These are phyloP conservation scores for Exophiala xenobiotica DNA, from an alignment of 2,329 filamentous ascomycete genomes.

Conservation along the genomic window DNA sequence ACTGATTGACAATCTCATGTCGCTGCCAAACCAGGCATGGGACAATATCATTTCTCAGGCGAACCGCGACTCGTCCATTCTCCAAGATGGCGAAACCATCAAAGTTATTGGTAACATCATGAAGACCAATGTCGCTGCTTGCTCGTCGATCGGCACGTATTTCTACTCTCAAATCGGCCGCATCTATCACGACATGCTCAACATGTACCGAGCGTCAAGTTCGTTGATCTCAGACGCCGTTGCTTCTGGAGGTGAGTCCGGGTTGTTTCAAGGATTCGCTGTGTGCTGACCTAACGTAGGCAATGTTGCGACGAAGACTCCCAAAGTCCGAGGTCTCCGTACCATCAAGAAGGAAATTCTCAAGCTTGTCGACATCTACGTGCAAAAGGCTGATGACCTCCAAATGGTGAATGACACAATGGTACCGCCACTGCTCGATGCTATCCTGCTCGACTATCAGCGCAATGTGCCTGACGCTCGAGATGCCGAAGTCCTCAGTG, in stretches of 20 bases:
- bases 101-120: constrained; percentile 99
- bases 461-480: constrained; percentile 93
- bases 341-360: constrained; percentile 99
- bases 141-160: constrained; percentile 91
- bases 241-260: constrained; percentile 68
- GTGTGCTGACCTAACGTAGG: constrained; percentile 49
- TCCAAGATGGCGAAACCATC: constrained; percentile 92
- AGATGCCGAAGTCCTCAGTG: constrained; percentile 93
- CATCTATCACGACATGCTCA: constrained; percentile 97
- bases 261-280: background rate
- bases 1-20: constrained; percentile 88
- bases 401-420: constrained; percentile 91
- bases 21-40: constrained; percentile 89
- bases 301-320: constrained; percentile 94
- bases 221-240: constrained; percentile 93
- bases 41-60: constrained; percentile 89
- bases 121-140: constrained; percentile 99
- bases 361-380: constrained; percentile 96
- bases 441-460: constrained; percentile 93
- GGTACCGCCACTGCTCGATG: constrained; percentile 92
- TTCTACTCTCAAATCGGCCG: constrained; percentile 97
- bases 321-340: constrained; percentile 87
- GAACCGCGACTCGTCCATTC: constrained; percentile 76
- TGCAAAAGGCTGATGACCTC: constrained; percentile 95
- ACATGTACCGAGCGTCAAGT: constrained; percentile 98